Percentiles rank a stretch among this genome's conserved stretches.
These are phyloP conservation scores for Cryomyces antarcticus DNA, from an alignment of 495 filamentous ascomycete species.

Conservation along the genomic window DNA sequence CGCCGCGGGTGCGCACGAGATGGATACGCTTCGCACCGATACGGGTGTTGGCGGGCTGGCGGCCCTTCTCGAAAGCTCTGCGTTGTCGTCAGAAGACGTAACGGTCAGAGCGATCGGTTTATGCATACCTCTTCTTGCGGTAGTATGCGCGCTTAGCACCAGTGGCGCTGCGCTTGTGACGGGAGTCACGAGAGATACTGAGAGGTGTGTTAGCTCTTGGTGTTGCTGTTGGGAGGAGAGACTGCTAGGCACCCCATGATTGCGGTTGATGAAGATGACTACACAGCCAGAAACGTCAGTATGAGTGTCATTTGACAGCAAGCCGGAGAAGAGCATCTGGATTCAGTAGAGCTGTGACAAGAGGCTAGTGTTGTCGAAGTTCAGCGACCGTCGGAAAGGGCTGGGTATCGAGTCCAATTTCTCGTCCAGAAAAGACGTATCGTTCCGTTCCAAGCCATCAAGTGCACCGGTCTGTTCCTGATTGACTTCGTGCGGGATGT, in stretches of 20 bases:
- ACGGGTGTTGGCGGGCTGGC: constrained; percentile 97
- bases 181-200: constrained; percentile 92
- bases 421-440: too few relatives aligned
- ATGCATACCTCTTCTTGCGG: constrained; percentile 62
- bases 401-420: too few relatives aligned
- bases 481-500: too few relatives aligned
- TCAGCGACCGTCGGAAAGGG: too few relatives aligned
- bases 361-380: too few relatives aligned
- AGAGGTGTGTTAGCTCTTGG: constrained; percentile 8
- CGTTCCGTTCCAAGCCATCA: too few relatives aligned
- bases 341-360: too few relatives aligned
- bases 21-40: constrained; percentile 98
- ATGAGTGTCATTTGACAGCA: too few relatives aligned
- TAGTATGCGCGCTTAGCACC: constrained; percentile 92
- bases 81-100: constrained; percentile 13
- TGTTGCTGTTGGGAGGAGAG: neutral
- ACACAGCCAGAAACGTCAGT: too few relatives aligned
- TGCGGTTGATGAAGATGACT: constrained; percentile 39
- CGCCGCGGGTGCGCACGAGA: constrained; percentile 93
- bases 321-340: too few relatives aligned
- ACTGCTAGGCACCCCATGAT: constrained; percentile 49
- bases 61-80: constrained; percentile 97
- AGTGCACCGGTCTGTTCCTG: too few relatives aligned
- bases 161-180: constrained; percentile 95
- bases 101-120: constrained; percentile 19